A percentile compares a stretch with the other conserved stretches of the same genome.
Conservation (phyloP, 805 yeast species). For the Teunomyces pallodes region DNA sequence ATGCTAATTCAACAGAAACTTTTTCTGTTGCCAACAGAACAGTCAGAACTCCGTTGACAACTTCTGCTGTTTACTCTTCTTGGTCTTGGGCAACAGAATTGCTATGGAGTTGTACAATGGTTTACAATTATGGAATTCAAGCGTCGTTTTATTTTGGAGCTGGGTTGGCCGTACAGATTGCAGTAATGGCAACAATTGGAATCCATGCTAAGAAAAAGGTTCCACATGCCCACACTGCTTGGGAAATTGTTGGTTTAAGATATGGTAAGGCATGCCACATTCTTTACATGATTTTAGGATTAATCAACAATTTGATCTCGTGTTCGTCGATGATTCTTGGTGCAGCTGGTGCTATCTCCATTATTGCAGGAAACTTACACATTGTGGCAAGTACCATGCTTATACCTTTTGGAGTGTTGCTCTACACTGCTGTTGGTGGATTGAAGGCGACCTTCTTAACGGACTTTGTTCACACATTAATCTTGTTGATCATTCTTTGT, state of each 20-base stretch:
- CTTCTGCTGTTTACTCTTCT: conserved; percentile 19
- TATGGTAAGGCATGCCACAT: conserved; percentile 25
- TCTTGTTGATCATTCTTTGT: conserved; percentile 23
- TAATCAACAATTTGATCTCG: conserved; percentile 23
- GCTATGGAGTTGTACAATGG: conserved; percentile 24
- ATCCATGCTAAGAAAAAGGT: conserved; percentile 26
- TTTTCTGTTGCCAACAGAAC: conserved; percentile 23
- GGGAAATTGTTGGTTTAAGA: conserved; percentile 26
- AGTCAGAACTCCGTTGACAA: background rate
- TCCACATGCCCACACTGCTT: conserved; percentile 26
- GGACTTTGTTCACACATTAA: conserved; percentile 32
- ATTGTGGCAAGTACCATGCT: conserved; percentile 27
- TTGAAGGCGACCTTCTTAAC: conserved; percentile 51
- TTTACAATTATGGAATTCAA: conserved; percentile 24
- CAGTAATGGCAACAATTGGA: conserved; percentile 23
- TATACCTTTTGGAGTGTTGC: conserved; percentile 37
- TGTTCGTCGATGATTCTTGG: conserved; percentile 27
- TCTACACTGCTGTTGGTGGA: conserved; percentile 51
- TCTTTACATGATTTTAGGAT: conserved; percentile 22
- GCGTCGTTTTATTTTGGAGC: conserved; percentile 24
- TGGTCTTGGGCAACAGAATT: conserved; percentile 32
- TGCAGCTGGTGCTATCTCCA: conserved; percentile 26
- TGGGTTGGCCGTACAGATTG: conserved; percentile 25
- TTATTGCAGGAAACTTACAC: conserved; percentile 26
- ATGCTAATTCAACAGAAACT: conserved; percentile 24